Base-by-base conservation (phyloP, 345 rosid species). In the Salix koriyanagi region DNA sequence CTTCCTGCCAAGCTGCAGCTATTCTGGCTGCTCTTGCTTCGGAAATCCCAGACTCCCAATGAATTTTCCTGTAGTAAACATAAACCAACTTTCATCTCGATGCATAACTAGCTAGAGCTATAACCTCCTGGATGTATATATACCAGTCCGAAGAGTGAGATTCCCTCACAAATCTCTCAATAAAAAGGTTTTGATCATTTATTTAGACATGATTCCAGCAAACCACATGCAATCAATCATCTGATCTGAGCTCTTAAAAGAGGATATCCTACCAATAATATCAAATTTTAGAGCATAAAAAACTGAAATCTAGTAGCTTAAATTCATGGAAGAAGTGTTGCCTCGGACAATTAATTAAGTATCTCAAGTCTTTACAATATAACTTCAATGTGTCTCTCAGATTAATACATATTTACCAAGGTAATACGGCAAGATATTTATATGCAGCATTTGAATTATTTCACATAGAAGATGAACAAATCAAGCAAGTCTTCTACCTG, bases 31-130 rank as follows among this genome's bases (percentile, higher is more conserved):
- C 94, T 87, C 87, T 90, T 90, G 83, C 94, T 90, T 60, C 89
- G 76, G 42, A 90, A 90, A 71, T 84, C 88, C 94, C 94, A 90
- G 18, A 81, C 83, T 73, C 97, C 98, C 54, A 94, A 48, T n/a
- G 90, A 89, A 71, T 66, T 85, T 71, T 89, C 92, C 98, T 94
- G 78, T 19, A 4, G 13, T 6, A n/a, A 58, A 16, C 18, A 7
- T 15, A 14, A 19, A 28, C 23, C 50, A 11, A 19, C 10, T 52
- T 9, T 56, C 26, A 56, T 56, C 9, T 56, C n/a, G 26, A n/a
- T n/a, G 61, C 61, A 21, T 56, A 2, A 11, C 26, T 25, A 25
- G 26, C 26, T 25, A 25, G 26, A 25, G 26, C 26, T 25, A 25
- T 3, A 56, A n/a, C 13, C 26, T 56, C 61, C 61, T 21, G 61